phyloP scores from a whole-genome alignment of 306 rosid species.

The Cucurbita ficifolia region DNA sequence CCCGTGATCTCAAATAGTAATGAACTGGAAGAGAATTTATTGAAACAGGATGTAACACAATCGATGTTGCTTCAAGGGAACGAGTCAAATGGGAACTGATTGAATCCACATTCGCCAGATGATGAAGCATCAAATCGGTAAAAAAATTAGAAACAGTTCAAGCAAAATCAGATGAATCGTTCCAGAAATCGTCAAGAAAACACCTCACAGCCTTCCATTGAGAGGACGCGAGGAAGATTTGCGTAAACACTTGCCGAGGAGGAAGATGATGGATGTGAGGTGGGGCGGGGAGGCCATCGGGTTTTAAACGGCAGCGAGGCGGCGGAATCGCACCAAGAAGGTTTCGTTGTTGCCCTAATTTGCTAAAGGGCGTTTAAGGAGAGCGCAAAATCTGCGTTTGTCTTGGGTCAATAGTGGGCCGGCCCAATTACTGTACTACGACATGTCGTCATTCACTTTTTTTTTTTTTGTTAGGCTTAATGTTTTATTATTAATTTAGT shows the following conservation, averaged over 20 bases:
- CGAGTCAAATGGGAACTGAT: conserved; percentile 69
- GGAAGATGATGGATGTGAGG: not conserved
- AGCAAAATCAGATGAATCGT: not conserved
- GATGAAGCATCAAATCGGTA: conserved; percentile 33
- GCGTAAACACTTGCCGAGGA: not conserved
- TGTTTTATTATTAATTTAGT: too few relatives aligned
- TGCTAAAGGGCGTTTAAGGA: not conserved
- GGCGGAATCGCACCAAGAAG: not conserved
- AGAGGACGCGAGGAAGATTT: too few relatives aligned
- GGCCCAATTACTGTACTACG: not conserved
- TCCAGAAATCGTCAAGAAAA: not conserved
- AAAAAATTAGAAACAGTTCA: not conserved
- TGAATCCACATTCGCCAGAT: conserved; percentile 78
- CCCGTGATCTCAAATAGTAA: conserved; percentile 4
- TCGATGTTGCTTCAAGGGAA: conserved; percentile 87
- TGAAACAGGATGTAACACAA: conserved; percentile 31
- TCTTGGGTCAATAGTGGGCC: not conserved
- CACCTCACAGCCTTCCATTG: not conserved
- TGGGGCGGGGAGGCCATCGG: not conserved
- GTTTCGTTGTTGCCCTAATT: not conserved
- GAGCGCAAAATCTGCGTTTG: not conserved
- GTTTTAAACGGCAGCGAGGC: not conserved
- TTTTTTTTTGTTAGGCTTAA: too few relatives aligned
- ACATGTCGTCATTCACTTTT: not conserved
- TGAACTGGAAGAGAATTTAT: conserved; percentile 4